phyloP scores from a whole-genome alignment of 108 stramenopile species.

The Conticribra guillardii region DNA sequence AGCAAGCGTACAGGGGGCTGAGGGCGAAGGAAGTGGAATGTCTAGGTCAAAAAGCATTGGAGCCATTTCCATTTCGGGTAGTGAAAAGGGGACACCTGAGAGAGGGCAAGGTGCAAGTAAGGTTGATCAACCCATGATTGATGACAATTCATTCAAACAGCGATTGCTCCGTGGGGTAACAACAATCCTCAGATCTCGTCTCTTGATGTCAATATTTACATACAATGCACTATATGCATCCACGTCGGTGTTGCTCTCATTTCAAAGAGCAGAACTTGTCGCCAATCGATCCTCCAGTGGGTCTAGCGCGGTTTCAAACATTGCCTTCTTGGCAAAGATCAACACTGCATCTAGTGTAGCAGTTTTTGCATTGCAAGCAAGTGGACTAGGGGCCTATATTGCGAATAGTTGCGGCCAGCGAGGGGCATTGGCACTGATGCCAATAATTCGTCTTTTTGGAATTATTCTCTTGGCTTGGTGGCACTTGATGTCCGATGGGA shows the following conservation, averaged over 20 bases:
- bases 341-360: constrained; percentile 84
- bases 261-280: constrained; percentile 87
- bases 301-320: constrained; percentile 65
- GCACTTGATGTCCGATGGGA: constrained; percentile 69
- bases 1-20: constrained; percentile 4
- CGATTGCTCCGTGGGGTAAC: constrained; percentile 81
- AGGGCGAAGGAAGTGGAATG: constrained; percentile 23
- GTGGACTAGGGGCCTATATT: constrained; percentile 76
- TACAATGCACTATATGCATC: constrained; percentile 91
- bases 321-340: constrained; percentile 89
- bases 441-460: constrained; percentile 72
- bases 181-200: constrained; percentile 81
- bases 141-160: constrained; percentile 85
- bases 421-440: constrained; percentile 83
- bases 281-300: constrained; percentile 64
- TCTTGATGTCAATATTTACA: constrained; percentile 91
- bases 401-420: constrained; percentile 69
- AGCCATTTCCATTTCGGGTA: constrained; percentile 9
- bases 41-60: constrained; percentile 37
- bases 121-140: constrained; percentile 33
- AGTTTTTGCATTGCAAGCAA: constrained; percentile 82
- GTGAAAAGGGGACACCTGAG: constrained; percentile 21
- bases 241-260: constrained; percentile 80
- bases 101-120: not conserved
- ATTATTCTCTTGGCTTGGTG: constrained; percentile 76